phyloP scores from a whole-genome alignment of 805 yeast species.

The Metschnikowia dekortorum region DNA sequence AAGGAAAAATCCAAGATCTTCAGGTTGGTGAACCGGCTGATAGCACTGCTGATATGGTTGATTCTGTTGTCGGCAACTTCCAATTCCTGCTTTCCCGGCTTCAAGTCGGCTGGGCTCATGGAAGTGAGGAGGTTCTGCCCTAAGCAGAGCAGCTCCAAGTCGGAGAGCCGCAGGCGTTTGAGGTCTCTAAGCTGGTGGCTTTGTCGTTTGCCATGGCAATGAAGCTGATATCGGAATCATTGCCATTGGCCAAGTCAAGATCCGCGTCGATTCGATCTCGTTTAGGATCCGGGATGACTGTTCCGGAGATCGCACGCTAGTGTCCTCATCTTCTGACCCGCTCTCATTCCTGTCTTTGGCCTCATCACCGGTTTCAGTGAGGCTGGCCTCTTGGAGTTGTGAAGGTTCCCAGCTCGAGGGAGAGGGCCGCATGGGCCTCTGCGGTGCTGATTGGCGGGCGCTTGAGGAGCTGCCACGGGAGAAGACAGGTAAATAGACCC shows the following conservation, averaged over 20 bases:
- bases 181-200: conserved; percentile 57
- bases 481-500: too few species aligned
- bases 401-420: background rate
- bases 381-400: conserved; percentile 1
- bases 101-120: conserved; percentile 59
- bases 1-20: conserved; percentile 76
- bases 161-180: conserved; percentile 50
- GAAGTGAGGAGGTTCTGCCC: conserved; percentile 80
- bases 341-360: conserved; percentile 17
- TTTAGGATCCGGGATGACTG: conserved; percentile 40
- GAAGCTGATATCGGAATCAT: conserved; percentile 53
- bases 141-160: conserved; percentile 60
- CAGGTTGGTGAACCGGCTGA: conserved; percentile 56
- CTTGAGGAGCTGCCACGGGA: too few species aligned
- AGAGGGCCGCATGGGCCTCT: background rate
- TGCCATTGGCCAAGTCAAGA: conserved; percentile 54
- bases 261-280: conserved; percentile 60
- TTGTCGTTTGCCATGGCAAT: conserved; percentile 70
- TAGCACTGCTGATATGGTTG: conserved; percentile 72
- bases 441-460: background rate
- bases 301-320: conserved; percentile 38
- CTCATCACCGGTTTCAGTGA: conserved; percentile 19
- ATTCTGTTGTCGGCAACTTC: conserved; percentile 92
- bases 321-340: conserved; percentile 22
- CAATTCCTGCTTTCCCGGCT: conserved; percentile 60